phyloP scores from a whole-genome alignment of 2,329 filamentous ascomycete genomes.

The Diatrype stigma region DNA sequence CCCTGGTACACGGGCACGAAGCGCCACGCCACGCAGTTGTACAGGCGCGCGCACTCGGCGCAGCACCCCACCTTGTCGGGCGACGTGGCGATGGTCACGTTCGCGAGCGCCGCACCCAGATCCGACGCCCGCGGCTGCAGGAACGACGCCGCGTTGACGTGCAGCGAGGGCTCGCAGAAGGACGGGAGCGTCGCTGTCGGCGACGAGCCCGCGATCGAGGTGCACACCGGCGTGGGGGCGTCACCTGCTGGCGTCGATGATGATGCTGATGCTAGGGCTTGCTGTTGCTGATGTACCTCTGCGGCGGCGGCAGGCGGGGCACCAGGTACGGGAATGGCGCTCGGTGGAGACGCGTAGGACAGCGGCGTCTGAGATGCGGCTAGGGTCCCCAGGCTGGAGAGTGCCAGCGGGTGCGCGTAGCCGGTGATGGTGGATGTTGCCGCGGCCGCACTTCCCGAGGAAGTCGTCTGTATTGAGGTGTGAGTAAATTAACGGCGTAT shows the following conservation, averaged over 20 bases:
- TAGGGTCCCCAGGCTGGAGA: slow-evolving; percentile 17
- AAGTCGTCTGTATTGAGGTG: slow-evolving; percentile 8
- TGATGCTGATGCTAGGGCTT: not conserved
- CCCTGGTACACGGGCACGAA: slow-evolving; percentile 21
- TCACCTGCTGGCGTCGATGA: not conserved
- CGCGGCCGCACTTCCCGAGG: not conserved
- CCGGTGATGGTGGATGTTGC: slow-evolving; percentile 24
- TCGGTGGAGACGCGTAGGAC: slow-evolving; percentile 21
- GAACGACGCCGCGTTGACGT: slow-evolving; percentile 20
- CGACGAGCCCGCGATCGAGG: slow-evolving; percentile 19
- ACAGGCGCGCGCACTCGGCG: slow-evolving; percentile 23
- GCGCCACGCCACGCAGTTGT: slow-evolving; percentile 28
- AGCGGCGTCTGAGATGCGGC: slow-evolving; percentile 18
- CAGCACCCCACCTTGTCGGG: slow-evolving; percentile 27
- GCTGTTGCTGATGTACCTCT: not conserved
- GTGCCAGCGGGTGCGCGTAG: slow-evolving; percentile 25
- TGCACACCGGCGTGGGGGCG: slow-evolving; percentile 13
- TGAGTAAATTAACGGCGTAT: not conserved
- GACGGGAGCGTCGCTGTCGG: slow-evolving; percentile 23
- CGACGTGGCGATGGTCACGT: slow-evolving; percentile 20
- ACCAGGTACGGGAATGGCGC: slow-evolving; percentile 20
- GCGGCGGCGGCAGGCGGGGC: not conserved
- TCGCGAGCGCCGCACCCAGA: no score
- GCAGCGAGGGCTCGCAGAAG: slow-evolving; percentile 26
- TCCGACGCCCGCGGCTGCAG: slow-evolving; percentile 7